Evolutionary conservation across 225 moss, liverwort and hornwort species (phyloP).

Genomic region (Lunularia cruciata): DNA sequence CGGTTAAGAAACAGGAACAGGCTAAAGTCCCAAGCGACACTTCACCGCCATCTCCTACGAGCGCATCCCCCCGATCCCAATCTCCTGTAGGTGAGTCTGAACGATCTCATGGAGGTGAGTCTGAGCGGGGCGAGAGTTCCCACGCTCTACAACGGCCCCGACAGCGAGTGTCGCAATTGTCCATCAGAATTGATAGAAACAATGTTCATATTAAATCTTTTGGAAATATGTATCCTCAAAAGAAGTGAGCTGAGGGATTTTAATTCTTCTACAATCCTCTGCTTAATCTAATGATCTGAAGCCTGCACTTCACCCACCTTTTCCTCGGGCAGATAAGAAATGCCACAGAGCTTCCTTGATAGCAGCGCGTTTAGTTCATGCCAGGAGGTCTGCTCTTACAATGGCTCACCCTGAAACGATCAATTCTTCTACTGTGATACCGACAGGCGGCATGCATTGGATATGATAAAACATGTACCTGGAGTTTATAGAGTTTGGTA

Average conservation of each 20-base stretch:
- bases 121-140: conserved; percentile 4
- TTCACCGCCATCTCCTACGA: neutral
- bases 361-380: neutral
- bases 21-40: neutral
- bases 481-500: conserved; percentile 6
- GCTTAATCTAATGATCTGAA: neutral
- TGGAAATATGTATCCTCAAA: conserved; percentile 7
- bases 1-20: neutral
- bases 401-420: neutral
- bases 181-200: conserved; percentile 29
- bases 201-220: conserved; percentile 27
- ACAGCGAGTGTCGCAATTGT: conserved; percentile 23
- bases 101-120: conserved; percentile 32
- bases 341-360: neutral
- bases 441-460: neutral
- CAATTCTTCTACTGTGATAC: conserved; percentile 6
- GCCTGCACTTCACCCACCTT: neutral
- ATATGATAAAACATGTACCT: conserved; percentile 5
- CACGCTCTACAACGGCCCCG: conserved; percentile 11
- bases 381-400: neutral
- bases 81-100: conserved; percentile 35
- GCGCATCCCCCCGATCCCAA: neutral
- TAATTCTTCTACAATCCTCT: neutral
- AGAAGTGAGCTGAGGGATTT: no score
- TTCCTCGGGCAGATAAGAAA: neutral